Percentiles rank a stretch among this genome's conserved stretches.
phyloP scores from a whole-genome alignment of 2,329 filamentous ascomycete genomes.

The Cyphellophora europaea region DNA sequence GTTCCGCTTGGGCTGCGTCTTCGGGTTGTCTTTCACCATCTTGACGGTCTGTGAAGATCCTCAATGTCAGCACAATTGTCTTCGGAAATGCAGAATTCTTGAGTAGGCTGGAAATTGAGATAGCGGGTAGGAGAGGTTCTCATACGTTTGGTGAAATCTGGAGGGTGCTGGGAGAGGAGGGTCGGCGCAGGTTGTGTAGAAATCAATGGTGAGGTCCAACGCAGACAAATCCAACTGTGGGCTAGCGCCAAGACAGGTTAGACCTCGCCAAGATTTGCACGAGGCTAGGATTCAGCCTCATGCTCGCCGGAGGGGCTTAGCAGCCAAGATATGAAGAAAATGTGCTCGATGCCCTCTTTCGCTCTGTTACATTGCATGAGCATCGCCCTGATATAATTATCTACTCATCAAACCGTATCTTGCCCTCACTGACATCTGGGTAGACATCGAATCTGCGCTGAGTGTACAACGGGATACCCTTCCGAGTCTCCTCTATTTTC shows the following conservation, averaged over 20 bases:
- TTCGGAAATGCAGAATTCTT: too few species aligned
- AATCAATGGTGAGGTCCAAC: too few species aligned
- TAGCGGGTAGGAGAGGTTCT: background rate
- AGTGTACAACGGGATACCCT: slow-evolving; percentile 70
- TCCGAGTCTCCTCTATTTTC: slow-evolving; percentile 65
- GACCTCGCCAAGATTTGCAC: too few species aligned
- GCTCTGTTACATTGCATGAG: too few species aligned
- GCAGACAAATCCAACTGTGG: too few species aligned
- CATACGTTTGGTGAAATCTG: background rate
- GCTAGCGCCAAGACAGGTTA: too few species aligned
- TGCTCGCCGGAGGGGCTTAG: too few species aligned
- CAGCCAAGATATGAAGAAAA: too few species aligned
- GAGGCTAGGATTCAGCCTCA: too few species aligned
- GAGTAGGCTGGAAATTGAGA: too few species aligned
- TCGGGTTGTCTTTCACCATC: slow-evolving; percentile 19
- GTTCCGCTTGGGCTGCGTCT: slow-evolving; percentile 54
- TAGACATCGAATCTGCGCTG: slow-evolving; percentile 95
- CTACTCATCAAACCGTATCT: slow-evolving; percentile 31
- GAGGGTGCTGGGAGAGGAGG: background rate
- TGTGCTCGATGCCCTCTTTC: too few species aligned
- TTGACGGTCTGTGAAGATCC: slow-evolving; percentile 6
- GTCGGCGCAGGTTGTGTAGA: background rate
- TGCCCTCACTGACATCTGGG: slow-evolving; percentile 68
- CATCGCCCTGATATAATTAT: too few species aligned
- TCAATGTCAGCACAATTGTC: background rate